Base-by-base conservation (phyloP, 116 monocot genomes). In the Trichopus zeylanicus region DNA sequence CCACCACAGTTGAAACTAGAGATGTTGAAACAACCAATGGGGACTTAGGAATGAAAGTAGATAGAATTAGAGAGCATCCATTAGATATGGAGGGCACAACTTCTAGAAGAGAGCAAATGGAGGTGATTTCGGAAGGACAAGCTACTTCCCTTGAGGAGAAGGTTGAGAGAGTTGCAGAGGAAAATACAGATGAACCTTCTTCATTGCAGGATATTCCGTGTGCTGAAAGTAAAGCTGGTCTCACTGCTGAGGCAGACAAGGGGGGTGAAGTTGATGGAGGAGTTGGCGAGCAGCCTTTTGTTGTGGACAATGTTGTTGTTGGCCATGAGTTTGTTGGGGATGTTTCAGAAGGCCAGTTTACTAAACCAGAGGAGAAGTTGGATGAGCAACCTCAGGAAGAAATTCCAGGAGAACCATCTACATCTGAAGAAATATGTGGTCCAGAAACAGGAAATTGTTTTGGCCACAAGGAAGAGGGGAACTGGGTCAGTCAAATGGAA, bases 1-100 rank as follows among this genome's bases (percentile, higher is more conserved):
- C 21, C 47, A 63, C 55, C 34, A 20, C 15, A 0, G 23, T 0
- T 3, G 11, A 46, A 31, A 33, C 22, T 59, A 56, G 61, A 55
- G 57, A 59, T 59, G 31, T 24, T 59, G 63, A 5, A 18, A 26
- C 4, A 16, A 22, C n/a, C 59, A 55, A 55, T 75, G 69, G 7
- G 37, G 30, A 29, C 39, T 27, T 22, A 24, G 27, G 37, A 57
- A 34, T 23, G 47, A 48, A 49, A 56, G 27, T n/a, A 25, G 6
- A 33, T 32, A n/a, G n/a, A n/a, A n/a, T n/a, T n/a, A n/a, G n/a
- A n/a, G n/a, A n/a, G n/a, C n/a, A n/a, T n/a, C n/a, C n/a, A n/a
- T n/a, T n/a, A n/a, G 61, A 10, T 15, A 60, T 60, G 11, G 31
- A 10, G 34, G 23, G 29, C n/a, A n/a, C n/a, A n/a, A n/a, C n/a